Evolutionary conservation across 306 rosid genomes (phyloP), one percentile per base, ranked within the genome.

Genomic region (Luffa aegyptiaca): DNA sequence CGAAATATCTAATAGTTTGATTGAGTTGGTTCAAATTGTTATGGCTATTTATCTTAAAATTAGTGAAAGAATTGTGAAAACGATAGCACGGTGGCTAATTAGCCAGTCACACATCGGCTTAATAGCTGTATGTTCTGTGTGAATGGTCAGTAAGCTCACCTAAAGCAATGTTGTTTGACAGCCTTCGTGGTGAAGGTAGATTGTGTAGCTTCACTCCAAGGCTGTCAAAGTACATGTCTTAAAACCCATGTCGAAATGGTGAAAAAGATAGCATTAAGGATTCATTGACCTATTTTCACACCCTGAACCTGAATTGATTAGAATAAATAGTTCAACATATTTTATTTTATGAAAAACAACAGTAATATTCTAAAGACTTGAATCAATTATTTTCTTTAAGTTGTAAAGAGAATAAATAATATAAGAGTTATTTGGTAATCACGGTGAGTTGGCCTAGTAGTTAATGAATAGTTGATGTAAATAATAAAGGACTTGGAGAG

Each of bases 91-190:
- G 92, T 91, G 90, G 87, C 89, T 61, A 93, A 91, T 91, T 93
- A 91, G 97, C 97, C 92, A 87, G 85, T 93, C 93, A 82, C 89
- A 85, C 88, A 58, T 83, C 84, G 56, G 82, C 91, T 79, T 7
- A 37, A 53, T 12, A 45, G 92, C 86, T 90, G 94, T 8, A 31
- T 35, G 78, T 65, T 78, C 83, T 86, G 85, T 91, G 94, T 93
- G 92, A 90, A 77, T 93, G 93, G 97, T 93, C 96, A 93, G 97
- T 90, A 91, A 86, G 93, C 90, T 81, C 90, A 90, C 93, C 96
- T 63, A 18, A 55, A 55, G 59, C 59, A 55, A 55, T 55, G 59
- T 6, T 7, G 59, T 55, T 55, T 55, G 26, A 55, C 59, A 53
- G n/a, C 20, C 21, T 8, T 17, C 2, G 58, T 21, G 6, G 59